phyloP scores from a whole-genome alignment of 1,284 basidiomycete species.

The Inonotus hispidus region DNA sequence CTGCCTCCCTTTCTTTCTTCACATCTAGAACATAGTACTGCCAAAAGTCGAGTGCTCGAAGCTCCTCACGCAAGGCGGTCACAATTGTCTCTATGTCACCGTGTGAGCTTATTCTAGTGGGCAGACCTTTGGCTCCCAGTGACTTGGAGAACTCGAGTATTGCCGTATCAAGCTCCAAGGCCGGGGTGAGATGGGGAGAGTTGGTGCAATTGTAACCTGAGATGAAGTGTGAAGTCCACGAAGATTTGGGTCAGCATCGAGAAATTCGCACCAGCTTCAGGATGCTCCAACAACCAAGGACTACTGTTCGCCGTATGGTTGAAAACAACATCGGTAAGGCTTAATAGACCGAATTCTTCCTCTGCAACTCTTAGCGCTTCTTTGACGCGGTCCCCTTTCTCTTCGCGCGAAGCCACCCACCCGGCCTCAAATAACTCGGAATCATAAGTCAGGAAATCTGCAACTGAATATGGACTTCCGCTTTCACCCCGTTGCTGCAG shows the following conservation, averaged over 20 bases:
- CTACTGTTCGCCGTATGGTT: slow-evolving; percentile 95
- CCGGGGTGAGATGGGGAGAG: slow-evolving; percentile 84
- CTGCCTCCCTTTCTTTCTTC: slow-evolving; percentile 46
- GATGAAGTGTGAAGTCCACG: slow-evolving; percentile 10
- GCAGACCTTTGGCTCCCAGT: slow-evolving; percentile 63
- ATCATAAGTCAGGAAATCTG: slow-evolving; percentile 81
- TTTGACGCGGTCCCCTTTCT: slow-evolving; percentile 50
- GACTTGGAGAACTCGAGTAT: slow-evolving; percentile 75
- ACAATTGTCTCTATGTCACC: slow-evolving; percentile 67
- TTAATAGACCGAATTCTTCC: slow-evolving; percentile 82
- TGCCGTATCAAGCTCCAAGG: slow-evolving; percentile 82
- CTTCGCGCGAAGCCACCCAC: slow-evolving; percentile 36
- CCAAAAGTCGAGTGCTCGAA: slow-evolving; percentile 75
- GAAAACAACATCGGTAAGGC: slow-evolving; percentile 88
- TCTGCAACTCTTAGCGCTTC: slow-evolving; percentile 63
- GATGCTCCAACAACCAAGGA: slow-evolving; percentile 86
- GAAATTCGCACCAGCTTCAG: slow-evolving; percentile 74
- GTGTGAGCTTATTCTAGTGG: slow-evolving; percentile 58
- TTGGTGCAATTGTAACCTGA: slow-evolving; percentile 85
- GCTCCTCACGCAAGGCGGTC: slow-evolving; percentile 51
- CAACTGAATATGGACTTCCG: slow-evolving; percentile 88
- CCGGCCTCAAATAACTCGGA: slow-evolving; percentile 56
- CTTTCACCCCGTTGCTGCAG: slow-evolving; percentile 86
- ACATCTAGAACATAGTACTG: slow-evolving; percentile 88
- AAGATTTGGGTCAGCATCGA: slow-evolving; percentile 4